phyloP scores from a whole-genome alignment of 352 stramenopile genomes.

The Phytophthora crassamura region DNA sequence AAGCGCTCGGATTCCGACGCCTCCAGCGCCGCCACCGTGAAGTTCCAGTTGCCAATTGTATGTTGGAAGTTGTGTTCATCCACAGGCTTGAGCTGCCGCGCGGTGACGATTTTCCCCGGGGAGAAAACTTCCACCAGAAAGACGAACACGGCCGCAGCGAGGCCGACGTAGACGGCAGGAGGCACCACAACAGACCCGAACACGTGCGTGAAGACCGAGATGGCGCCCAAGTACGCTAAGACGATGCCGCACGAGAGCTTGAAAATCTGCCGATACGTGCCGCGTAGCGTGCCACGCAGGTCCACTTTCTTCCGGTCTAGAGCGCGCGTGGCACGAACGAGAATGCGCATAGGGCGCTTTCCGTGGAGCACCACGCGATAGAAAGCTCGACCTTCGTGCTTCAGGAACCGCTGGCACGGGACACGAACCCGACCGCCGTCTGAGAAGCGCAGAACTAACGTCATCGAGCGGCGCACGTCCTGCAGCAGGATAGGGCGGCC shows the following conservation, averaged over 20 bases:
- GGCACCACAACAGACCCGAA: slow-evolving; percentile 60
- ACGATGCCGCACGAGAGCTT: slow-evolving; percentile 70
- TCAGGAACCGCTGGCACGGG: slow-evolving; percentile 53
- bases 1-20: slow-evolving; percentile 61
- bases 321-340: slow-evolving; percentile 47
- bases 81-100: slow-evolving; percentile 26
- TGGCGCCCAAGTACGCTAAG: slow-evolving; percentile 53
- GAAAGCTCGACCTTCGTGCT: slow-evolving; percentile 53
- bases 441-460: slow-evolving; percentile 62
- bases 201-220: slow-evolving; percentile 60
- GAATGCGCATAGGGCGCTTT: slow-evolving; percentile 57
- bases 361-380: slow-evolving; percentile 63
- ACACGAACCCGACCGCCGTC: slow-evolving; percentile 61
- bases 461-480: slow-evolving; percentile 53
- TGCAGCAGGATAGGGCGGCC: slow-evolving; percentile 49
- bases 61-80: slow-evolving; percentile 14
- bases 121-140: slow-evolving; percentile 70
- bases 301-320: slow-evolving; percentile 32
- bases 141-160: slow-evolving; percentile 46
- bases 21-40: slow-evolving; percentile 66
- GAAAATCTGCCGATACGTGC: slow-evolving; percentile 69
- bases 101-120: slow-evolving; percentile 55
- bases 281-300: slow-evolving; percentile 57
- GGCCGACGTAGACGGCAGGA: slow-evolving; percentile 58
- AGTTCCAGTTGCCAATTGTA: slow-evolving; percentile 61